A percentile compares a stretch with the other conserved stretches of the same genome.
Evolutionary conservation across 208 protist genomes (phyloP).

Genomic region (Leishmania guyanensis): DNA sequence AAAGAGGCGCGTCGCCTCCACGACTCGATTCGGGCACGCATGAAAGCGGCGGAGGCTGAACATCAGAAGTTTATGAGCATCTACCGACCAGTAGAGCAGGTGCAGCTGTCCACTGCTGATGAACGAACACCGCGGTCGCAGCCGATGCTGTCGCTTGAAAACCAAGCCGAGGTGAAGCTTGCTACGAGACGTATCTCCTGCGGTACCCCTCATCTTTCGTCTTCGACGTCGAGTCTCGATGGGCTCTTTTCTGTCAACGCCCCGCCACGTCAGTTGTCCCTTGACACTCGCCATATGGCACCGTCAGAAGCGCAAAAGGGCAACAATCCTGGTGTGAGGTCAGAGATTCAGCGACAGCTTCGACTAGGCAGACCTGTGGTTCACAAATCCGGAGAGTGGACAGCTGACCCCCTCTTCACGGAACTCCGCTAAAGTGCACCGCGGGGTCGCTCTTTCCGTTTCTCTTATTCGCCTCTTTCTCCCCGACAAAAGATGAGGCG

Average conservation of each 20-base stretch:
- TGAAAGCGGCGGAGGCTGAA: slow-evolving; percentile 10
- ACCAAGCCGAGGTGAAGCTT: neutral
- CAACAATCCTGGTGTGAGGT: neutral
- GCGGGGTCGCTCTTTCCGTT: neutral
- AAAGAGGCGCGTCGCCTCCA: slow-evolving; percentile 17
- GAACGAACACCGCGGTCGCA: neutral
- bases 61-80: slow-evolving; percentile 12
- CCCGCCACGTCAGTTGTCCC: neutral
- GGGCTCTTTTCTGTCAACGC: neutral
- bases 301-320: neutral
- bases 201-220: too few relatives aligned
- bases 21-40: slow-evolving; percentile 13
- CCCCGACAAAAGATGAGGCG: neutral
- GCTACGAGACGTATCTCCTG: too few relatives aligned
- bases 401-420: neutral
- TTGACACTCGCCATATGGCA: neutral
- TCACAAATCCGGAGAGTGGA: neutral
- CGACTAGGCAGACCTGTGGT: neutral
- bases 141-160: neutral
- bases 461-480: neutral
- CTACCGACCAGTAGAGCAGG: neutral
- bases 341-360: slow-evolving; percentile 15
- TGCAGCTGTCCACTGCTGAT: neutral
- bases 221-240: neutral
- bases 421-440: neutral